A percentile compares a stretch with the other conserved stretches of the same genome.
Evolutionary conservation across 2,329 filamentous ascomycete species (phyloP).

Genomic region (Metarhizium rileyi): DNA sequence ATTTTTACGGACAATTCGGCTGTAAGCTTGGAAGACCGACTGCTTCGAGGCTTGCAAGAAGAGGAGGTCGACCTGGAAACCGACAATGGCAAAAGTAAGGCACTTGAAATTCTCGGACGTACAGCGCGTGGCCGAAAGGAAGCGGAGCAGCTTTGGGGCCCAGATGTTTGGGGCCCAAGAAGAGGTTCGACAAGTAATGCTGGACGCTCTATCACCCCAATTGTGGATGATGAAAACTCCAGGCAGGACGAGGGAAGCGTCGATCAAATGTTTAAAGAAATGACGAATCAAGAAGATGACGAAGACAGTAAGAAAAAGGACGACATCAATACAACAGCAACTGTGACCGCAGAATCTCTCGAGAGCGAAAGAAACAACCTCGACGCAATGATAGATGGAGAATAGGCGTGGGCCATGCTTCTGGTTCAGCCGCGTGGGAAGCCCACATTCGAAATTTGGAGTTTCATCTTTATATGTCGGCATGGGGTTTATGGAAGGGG

Average conservation of each 20-base stretch:
- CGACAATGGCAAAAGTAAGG: constrained; percentile 37
- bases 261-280: constrained; percentile 46
- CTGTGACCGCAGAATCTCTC: constrained; percentile 31
- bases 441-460: not conserved
- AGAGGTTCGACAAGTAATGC: constrained; percentile 19
- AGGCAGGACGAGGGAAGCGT: constrained; percentile 36
- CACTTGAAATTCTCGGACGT: constrained; percentile 41
- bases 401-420: constrained; percentile 15
- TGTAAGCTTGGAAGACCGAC: constrained; percentile 39
- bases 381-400: constrained; percentile 34
- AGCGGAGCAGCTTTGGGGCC: constrained; percentile 42
- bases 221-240: constrained; percentile 20
- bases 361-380: constrained; percentile 38
- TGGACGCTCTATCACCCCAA: constrained; percentile 17
- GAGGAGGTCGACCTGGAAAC: constrained; percentile 35
- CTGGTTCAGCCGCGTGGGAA: not conserved
- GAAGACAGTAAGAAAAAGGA: constrained; percentile 30
- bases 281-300: constrained; percentile 44
- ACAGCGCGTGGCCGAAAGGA: constrained; percentile 40
- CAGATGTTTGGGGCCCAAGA: constrained; percentile 34
- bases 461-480: not conserved
- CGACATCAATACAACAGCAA: constrained; percentile 15
- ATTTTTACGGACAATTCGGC: constrained; percentile 30
- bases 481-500: not conserved
- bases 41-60: constrained; percentile 34